These are phyloP conservation scores for Climacium dendroides DNA, from an alignment of 225 moss, liverwort and hornwort species.

Conservation along the genomic window DNA sequence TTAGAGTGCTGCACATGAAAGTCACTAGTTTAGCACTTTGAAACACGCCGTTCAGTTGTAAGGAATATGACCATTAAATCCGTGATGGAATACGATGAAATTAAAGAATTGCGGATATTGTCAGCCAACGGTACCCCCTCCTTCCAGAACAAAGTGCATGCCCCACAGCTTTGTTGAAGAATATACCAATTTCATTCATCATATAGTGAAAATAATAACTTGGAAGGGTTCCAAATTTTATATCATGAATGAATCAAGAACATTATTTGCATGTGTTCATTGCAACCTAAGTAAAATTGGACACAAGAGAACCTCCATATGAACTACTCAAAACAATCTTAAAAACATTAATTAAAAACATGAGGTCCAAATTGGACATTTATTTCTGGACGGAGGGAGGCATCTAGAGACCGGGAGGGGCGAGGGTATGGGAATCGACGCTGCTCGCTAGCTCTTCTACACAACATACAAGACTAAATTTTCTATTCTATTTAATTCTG, in stretches of 20 bases:
- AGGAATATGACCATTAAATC: not conserved
- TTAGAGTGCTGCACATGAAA: not conserved
- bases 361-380: not conserved
- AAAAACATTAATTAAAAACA: not conserved
- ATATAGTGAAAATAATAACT: not conserved
- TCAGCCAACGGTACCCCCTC: too few species aligned
- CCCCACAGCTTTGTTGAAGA: not conserved
- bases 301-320: too few species aligned
- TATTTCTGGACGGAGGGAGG: too few species aligned
- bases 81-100: not conserved
- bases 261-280: not conserved
- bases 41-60: not conserved
- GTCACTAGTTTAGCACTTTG: not conserved
- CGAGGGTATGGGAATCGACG: not conserved
- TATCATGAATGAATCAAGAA: not conserved
- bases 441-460: not conserved
- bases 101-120: not conserved
- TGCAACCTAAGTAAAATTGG: too few species aligned
- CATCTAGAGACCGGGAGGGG: not conserved
- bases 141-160: not conserved
- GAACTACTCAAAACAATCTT: not conserved
- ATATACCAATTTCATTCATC: not conserved
- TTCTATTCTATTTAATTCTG: not conserved
- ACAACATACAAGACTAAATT: too few species aligned
- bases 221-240: not conserved